These are phyloP conservation scores for Pseudoperonospora humuli DNA, from an alignment of 352 stramenopile genomes.

Conservation along the genomic window DNA sequence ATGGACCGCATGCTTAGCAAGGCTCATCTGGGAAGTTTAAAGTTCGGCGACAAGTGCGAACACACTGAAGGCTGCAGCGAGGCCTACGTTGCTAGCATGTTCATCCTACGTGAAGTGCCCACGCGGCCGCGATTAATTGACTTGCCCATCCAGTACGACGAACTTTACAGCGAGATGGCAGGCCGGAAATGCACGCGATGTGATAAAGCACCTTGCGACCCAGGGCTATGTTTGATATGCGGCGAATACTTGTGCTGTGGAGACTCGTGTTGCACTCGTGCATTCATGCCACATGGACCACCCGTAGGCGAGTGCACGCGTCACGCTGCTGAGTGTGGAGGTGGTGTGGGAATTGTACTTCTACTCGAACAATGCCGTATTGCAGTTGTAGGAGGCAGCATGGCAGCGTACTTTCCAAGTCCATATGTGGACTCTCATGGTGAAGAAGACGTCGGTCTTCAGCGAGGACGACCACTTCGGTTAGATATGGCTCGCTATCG, in stretches of 20 bases:
- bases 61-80: constrained; percentile 81
- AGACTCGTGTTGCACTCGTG: constrained; percentile 75
- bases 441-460: constrained; percentile 78
- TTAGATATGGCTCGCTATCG: constrained; percentile 66
- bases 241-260: constrained; percentile 78
- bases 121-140: constrained; percentile 60
- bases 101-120: constrained; percentile 69
- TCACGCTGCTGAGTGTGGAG: constrained; percentile 76
- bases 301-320: constrained; percentile 80
- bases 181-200: constrained; percentile 65
- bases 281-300: constrained; percentile 66
- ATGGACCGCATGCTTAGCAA: constrained; percentile 80
- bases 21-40: constrained; percentile 53
- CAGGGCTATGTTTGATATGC: constrained; percentile 77
- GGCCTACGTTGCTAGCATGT: constrained; percentile 84
- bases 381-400: constrained; percentile 73
- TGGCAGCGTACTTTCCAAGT: constrained; percentile 80
- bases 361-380: constrained; percentile 82
- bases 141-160: constrained; percentile 78
- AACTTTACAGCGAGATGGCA: constrained; percentile 72
- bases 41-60: constrained; percentile 74
- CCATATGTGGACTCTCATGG: constrained; percentile 82
- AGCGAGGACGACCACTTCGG: constrained; percentile 69
- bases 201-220: constrained; percentile 56
- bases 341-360: constrained; percentile 77